phyloP scores from a whole-genome alignment of 441 rosid genomes.

The Rhodomyrtus psidioides region DNA sequence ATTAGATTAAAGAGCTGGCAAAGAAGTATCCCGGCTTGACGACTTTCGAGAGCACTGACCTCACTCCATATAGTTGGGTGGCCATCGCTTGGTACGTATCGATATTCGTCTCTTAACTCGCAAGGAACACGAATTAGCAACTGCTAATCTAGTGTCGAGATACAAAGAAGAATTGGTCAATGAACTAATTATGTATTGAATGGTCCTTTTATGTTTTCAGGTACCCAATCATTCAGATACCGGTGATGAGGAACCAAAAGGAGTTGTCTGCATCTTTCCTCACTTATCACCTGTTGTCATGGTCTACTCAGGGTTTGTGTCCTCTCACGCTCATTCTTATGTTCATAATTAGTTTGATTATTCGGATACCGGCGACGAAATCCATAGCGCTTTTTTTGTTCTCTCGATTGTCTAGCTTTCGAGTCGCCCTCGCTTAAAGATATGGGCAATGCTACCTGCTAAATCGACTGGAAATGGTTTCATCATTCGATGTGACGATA shows the following conservation, averaged over 20 bases:
- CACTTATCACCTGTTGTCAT: neutral
- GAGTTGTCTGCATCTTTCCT: slow-evolving; percentile 2
- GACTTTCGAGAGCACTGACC: slow-evolving; percentile 74
- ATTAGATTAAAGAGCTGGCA: slow-evolving; percentile 58
- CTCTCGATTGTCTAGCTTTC: neutral
- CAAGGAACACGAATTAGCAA: neutral
- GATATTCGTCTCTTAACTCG: neutral
- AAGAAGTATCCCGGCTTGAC: slow-evolving; percentile 58
- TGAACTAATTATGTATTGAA: neutral
- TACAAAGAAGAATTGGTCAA: neutral
- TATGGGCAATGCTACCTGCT: neutral
- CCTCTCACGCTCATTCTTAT: neutral
- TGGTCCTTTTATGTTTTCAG: neutral
- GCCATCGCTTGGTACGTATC: slow-evolving; percentile 76
- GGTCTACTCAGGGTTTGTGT: neutral
- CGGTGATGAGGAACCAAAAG: neutral
- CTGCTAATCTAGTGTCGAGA: neutral
- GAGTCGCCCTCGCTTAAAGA: neutral
- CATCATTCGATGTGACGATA: accelerated
- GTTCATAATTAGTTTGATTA: neutral
- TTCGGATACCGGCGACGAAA: neutral
- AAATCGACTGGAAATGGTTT: neutral
- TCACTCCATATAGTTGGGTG: slow-evolving; percentile 78
- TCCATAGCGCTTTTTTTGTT: neutral
- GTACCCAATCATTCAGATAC: neutral